phyloP scores from a whole-genome alignment of 768 basidiomycete species.

The Lyophyllum semitale region DNA sequence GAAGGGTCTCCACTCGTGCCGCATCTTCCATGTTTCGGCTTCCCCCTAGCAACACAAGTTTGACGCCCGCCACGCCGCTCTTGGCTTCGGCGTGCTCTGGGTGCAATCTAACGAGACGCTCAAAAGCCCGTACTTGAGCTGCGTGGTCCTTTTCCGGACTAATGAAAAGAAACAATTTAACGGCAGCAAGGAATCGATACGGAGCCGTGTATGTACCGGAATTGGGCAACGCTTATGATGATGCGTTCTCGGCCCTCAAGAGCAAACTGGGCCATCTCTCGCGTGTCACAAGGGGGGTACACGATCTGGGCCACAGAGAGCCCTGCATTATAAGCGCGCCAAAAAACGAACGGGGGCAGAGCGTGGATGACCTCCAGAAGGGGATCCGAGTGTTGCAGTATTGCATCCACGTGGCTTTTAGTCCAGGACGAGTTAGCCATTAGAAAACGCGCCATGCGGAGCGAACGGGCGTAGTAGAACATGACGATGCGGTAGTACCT shows the following conservation, averaged over 20 bases:
- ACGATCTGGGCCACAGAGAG: constrained; percentile 51
- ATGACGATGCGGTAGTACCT: constrained; percentile 93
- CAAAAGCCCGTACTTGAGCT: constrained; percentile 74
- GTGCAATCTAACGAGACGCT: constrained; percentile 52
- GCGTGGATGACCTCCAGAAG: constrained; percentile 49
- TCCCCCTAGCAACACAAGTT: constrained; percentile 82
- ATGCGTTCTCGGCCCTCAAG: constrained; percentile 58
- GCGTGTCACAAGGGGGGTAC: constrained; percentile 92
- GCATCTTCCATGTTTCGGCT: constrained; percentile 79
- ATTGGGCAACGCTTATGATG: constrained; percentile 90
- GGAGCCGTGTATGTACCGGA: constrained; percentile 56
- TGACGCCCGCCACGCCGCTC: constrained; percentile 33
- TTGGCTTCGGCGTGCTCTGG: constrained; percentile 53
- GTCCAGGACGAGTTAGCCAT: constrained; percentile 99
- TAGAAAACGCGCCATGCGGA: constrained; percentile 71
- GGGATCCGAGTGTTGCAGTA: constrained; percentile 60
- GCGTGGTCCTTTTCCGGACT: constrained; percentile 96
- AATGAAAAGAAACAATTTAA: background rate
- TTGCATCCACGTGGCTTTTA: constrained; percentile 74
- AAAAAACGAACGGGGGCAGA: constrained; percentile 41
- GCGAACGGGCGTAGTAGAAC: constrained; percentile 74
- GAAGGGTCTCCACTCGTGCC: constrained; percentile 63
- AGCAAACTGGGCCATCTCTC: constrained; percentile 60
- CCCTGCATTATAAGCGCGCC: constrained; percentile 25
- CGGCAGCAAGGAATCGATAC: background rate